Conservation (phyloP, 768 basidiomycete genomes). For the Russula emetica region DNA sequence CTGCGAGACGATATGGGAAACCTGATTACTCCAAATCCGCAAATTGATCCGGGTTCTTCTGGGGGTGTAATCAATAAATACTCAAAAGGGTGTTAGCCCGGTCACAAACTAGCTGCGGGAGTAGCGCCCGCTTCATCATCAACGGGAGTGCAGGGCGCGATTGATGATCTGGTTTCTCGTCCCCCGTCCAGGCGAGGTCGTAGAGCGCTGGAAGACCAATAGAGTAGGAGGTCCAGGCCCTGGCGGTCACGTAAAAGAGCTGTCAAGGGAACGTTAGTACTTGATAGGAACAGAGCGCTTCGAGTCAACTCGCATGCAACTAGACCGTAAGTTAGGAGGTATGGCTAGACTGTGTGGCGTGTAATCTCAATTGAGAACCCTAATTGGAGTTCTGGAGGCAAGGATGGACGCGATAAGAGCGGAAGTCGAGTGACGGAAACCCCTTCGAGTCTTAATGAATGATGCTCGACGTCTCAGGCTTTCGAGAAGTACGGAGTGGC, state of each 20-base stretch:
- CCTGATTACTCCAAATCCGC: too few species aligned
- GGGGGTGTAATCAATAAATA: neutral
- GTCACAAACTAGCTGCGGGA: too few species aligned
- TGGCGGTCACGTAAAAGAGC: neutral
- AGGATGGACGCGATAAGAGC: neutral
- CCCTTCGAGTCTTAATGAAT: neutral
- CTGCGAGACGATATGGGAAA: too few species aligned
- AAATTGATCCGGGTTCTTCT: neutral
- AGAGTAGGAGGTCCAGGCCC: neutral
- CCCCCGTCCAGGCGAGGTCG: neutral
- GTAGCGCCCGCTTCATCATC: neutral
- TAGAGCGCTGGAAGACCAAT: neutral
- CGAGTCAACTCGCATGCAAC: neutral
- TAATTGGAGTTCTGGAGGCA: neutral
- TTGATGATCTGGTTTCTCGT: neutral
- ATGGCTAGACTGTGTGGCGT: neutral
- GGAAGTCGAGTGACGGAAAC: neutral
- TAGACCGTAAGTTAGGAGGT: neutral
- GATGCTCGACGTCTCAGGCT: neutral
- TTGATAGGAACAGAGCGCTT: neutral
- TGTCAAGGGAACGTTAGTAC: neutral
- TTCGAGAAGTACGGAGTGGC: neutral
- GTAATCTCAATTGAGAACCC: neutral
- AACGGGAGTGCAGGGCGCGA: neutral
- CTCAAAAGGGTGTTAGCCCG: too few species aligned